Evolutionary conservation across 2,329 filamentous ascomycete species (phyloP), one percentile per base, ranked within the genome.

Genomic region (Aureobasidium sp.): DNA sequence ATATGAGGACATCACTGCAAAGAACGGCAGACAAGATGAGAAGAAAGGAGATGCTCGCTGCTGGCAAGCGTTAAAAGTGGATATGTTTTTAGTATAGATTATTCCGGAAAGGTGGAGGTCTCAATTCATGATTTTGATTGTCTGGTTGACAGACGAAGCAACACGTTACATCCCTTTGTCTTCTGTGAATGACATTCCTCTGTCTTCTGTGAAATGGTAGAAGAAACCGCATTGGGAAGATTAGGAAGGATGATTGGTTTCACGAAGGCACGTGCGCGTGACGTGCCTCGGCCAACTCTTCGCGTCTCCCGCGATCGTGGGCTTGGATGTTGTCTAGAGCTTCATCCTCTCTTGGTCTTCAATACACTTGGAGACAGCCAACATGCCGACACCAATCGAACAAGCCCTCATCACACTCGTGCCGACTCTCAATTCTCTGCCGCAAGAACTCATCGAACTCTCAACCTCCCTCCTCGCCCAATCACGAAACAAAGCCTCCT

Each of bases 391-490:
- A 63, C 83, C 88, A 44, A 80, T 91, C 25, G 87, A 92, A 68
- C 86, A 89, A 69, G 85, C 86, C 0, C 79, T 95, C 37, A 79
- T 84, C n/a, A 87, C 84, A 36, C 77, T 94, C 29, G 81, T 95
- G 62, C 91, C 91, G 1, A 88, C 87, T 0, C 82, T 89, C 69
- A 85, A 85, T 64, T 82, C 83, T 34, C 77, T 93, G 0, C 89
- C 90, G 0, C 78, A 81, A 11, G 80, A 85, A n/a, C 83, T 96
- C 5, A 74, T 90, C 62, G 84, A 89, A 62, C 81, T 92, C 10
- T 85, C 90, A 1, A 79, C 81, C 57, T 90, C 87, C 9, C 78
- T 96, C 7, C 82, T 95, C 48, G 86, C 89, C 2, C 91, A 94
- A 73, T 95, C 91, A 13, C 85, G 90, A 37, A 85, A 86, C 70